These are phyloP conservation scores for Phyllosticta citrichinensis DNA, from an alignment of 2,329 filamentous ascomycete genomes.

Conservation along the genomic window DNA sequence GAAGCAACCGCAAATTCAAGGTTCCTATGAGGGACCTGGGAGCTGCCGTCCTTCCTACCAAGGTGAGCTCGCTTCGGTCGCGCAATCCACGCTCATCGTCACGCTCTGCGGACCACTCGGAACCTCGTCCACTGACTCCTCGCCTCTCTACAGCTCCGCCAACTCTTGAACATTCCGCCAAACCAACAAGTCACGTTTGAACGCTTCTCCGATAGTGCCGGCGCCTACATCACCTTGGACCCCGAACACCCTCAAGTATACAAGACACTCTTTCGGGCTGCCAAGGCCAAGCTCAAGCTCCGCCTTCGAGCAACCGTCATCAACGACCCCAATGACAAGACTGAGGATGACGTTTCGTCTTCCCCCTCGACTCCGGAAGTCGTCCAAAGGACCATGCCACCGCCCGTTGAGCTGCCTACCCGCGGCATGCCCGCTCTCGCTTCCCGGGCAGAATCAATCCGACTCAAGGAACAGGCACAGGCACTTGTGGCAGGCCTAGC, in stretches of 20 bases:
- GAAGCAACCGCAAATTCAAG: constrained; percentile 73
- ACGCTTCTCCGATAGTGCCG: constrained; percentile 90
- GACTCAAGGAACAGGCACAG: background rate
- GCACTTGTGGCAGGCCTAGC: background rate
- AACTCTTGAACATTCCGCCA: constrained; percentile 53
- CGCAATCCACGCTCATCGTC: background rate
- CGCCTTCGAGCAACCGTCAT: constrained; percentile 65
- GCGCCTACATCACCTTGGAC: constrained; percentile 69
- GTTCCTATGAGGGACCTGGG: constrained; percentile 77
- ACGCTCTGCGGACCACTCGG: background rate
- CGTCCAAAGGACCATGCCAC: background rate
- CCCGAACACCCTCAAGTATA: constrained; percentile 70
- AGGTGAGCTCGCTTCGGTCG: constrained; percentile 51
- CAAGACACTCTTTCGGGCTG: constrained; percentile 92
- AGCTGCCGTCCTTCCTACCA: constrained; percentile 62
- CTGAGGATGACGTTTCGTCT: background rate
- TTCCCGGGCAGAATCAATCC: background rate
- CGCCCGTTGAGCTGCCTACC: constrained; percentile 2
- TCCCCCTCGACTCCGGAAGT: background rate
- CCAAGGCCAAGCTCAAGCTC: constrained; percentile 96
- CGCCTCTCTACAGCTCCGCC: constrained; percentile 50
- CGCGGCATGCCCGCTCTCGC: background rate
- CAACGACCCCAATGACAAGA: constrained; percentile 11
- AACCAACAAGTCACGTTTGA: constrained; percentile 62
- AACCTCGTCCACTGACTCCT: background rate